Percentiles rank a stretch among this genome's conserved stretches.
Conservation (phyloP, 164 flowering plant species). For the Stephania cephalantha region DNA sequence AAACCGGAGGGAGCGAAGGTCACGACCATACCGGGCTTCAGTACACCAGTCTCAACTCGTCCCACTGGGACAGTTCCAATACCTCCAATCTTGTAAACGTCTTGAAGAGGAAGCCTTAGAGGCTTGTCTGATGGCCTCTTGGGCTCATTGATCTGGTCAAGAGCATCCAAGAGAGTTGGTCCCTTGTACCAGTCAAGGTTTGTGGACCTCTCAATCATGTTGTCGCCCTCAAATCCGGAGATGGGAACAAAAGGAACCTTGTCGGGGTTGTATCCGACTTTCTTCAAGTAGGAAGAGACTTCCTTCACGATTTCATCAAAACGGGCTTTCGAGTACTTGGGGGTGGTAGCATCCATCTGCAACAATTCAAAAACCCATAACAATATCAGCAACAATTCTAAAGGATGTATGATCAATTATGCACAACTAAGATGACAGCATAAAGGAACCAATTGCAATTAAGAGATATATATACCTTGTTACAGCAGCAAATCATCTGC, state of each 20-base stretch:
- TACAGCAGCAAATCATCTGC: slow-evolving; percentile 23
- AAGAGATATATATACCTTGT: slow-evolving; percentile 1
- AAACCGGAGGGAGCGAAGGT: slow-evolving; percentile 52
- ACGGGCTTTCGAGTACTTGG: slow-evolving; percentile 54
- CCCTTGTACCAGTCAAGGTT: slow-evolving; percentile 67
- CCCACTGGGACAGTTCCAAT: slow-evolving; percentile 61
- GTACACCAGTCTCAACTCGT: slow-evolving; percentile 48
- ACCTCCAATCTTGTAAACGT: slow-evolving; percentile 61
- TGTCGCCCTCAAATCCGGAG: slow-evolving; percentile 31
- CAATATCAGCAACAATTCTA: not conserved
- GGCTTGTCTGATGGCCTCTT: slow-evolving; percentile 65
- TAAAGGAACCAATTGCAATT: not conserved
- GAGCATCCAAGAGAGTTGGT: slow-evolving; percentile 52
- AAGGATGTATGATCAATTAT: not conserved
- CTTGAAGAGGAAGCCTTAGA: slow-evolving; percentile 57
- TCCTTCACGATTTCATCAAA: slow-evolving; percentile 38
- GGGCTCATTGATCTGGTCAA: slow-evolving; percentile 44
- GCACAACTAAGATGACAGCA: not conserved
- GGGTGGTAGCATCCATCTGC: slow-evolving; percentile 60
- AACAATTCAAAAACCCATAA: not conserved
- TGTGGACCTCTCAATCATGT: slow-evolving; percentile 35
- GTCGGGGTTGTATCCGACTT: slow-evolving; percentile 28
- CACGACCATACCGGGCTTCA: slow-evolving; percentile 57
- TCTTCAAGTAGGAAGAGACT: slow-evolving; percentile 20
- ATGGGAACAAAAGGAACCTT: slow-evolving; percentile 28